Conservation (phyloP, 176 grass and related monocot species). For the Triticum aestivum region IWGSC_CS_RefSeq_v2.1 NC_057810.1:106655527-106656026, state of each 20-base stretch:
- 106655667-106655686: no score
- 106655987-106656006: neutral
- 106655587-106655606: no score
- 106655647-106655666: no score
- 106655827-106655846: constrained; percentile 91
- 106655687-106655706: no score
- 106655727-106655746: neutral
- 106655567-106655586: no score
- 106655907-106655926: constrained; percentile 92
- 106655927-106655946: constrained; percentile 73
- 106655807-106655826: constrained; percentile 91
- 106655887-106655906: constrained; percentile 94
- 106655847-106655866: constrained; percentile 78
- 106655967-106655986: constrained; percentile 43
- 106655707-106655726: neutral
- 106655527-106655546: no score
- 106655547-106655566: no score
- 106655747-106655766: neutral
- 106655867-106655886: constrained; percentile 74
- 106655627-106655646: no score
- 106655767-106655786: constrained; percentile 57
- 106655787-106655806: constrained; percentile 70
- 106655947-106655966: constrained; percentile 28
- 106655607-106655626: no score
- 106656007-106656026: neutral